Conservation (phyloP, 139 green algal genomes). For the Picochlorum sp. region DNA sequence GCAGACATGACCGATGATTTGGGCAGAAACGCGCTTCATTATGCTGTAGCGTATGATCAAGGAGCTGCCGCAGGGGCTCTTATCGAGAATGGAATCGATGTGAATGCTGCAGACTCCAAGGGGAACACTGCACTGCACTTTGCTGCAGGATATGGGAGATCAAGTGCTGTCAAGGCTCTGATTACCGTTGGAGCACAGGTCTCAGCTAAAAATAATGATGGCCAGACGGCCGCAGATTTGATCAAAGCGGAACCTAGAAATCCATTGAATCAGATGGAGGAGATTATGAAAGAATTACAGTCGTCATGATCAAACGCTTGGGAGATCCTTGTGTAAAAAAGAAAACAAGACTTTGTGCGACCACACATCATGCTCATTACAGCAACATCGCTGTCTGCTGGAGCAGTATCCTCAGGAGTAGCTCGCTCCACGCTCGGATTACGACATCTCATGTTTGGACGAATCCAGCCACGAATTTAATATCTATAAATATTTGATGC, state of each 20-base stretch:
- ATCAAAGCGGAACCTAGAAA: constrained; percentile 51
- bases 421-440: no score
- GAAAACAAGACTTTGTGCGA: no score
- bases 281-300: constrained; percentile 26
- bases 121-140: constrained; percentile 70
- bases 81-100: constrained; percentile 20
- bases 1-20: constrained; percentile 48
- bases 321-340: no score
- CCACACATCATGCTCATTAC: no score
- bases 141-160: constrained; percentile 60
- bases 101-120: constrained; percentile 43
- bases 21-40: constrained; percentile 69
- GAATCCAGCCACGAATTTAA: no score
- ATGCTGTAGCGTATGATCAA: constrained; percentile 49
- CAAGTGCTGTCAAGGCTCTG: constrained; percentile 43
- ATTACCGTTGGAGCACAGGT: constrained; percentile 53
- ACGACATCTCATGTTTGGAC: no score
- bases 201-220: constrained; percentile 45
- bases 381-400: no score
- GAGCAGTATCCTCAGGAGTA: no score
- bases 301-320: not conserved
- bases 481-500: no score
- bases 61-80: constrained; percentile 21
- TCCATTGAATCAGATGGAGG: constrained; percentile 41
- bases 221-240: constrained; percentile 64